Percentiles rank a stretch among this genome's conserved stretches.
These are phyloP conservation scores for Bolboschoenus planiculmis DNA, from an alignment of 176 grass and related monocot genomes.

Conservation along the genomic window DNA sequence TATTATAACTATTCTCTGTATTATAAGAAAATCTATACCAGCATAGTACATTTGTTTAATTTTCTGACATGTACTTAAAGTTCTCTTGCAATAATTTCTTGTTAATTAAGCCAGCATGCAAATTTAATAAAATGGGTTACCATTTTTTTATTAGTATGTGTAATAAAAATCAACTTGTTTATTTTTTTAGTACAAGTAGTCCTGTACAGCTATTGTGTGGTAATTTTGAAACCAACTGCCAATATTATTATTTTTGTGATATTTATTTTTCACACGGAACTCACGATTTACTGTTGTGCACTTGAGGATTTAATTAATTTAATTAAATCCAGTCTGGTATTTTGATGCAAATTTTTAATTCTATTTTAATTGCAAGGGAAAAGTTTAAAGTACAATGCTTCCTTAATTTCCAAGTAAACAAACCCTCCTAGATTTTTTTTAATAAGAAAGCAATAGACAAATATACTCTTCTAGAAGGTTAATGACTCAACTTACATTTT, in stretches of 20 bases:
- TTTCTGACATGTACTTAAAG: too few relatives aligned
- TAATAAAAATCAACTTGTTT: not conserved
- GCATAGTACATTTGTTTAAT: not conserved
- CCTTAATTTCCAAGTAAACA: slow-evolving; percentile 1
- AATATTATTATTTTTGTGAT: not conserved
- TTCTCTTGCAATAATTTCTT: not conserved
- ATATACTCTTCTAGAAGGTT: not conserved
- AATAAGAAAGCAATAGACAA: not conserved
- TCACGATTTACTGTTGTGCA: not conserved
- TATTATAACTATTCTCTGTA: not conserved
- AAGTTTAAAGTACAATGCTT: not conserved
- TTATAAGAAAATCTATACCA: not conserved
- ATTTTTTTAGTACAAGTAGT: not conserved
- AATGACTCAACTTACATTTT: not conserved
- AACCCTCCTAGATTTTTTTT: not conserved
- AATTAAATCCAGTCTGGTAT: not conserved
- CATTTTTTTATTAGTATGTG: not conserved
- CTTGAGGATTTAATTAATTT: not conserved
- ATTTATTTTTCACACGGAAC: not conserved
- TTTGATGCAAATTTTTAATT: not conserved
- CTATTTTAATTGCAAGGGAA: not conserved
- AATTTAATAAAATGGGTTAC: not conserved
- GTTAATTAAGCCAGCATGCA: not conserved
- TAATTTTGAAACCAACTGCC: not conserved
- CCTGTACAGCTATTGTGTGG: not conserved